A percentile compares a stretch with the other conserved stretches of the same genome.
phyloP scores from a whole-genome alignment of 495 filamentous ascomycete genomes.

The Tuber microsphaerosporum region DNA sequence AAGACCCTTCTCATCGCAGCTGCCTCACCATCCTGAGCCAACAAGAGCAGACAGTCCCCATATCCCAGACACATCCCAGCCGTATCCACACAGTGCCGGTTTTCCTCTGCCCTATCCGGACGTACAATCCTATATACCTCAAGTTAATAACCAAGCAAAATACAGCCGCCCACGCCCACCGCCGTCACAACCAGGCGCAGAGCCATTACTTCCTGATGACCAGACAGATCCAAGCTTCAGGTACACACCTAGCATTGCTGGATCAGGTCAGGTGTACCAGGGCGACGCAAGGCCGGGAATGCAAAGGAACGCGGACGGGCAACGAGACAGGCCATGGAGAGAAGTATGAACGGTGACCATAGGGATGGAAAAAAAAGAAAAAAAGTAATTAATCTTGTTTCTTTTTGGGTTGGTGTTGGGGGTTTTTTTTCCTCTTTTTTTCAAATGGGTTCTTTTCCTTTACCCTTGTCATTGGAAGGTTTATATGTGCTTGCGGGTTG shows the following conservation, averaged over 20 bases:
- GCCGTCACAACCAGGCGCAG: neutral
- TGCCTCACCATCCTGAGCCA: neutral
- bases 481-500: neutral
- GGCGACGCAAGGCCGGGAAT: neutral
- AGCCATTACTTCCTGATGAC: neutral
- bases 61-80: neutral
- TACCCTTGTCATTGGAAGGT: neutral
- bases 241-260: neutral
- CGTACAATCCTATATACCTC: neutral
- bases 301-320: neutral
- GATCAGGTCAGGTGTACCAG: neutral
- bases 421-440: neutral
- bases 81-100: neutral
- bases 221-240: neutral
- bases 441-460: neutral
- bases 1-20: neutral
- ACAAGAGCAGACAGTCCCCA: neutral
- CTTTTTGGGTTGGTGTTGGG: neutral
- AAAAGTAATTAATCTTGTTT: neutral
- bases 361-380: neutral
- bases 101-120: neutral
- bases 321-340: neutral
- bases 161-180: neutral
- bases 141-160: neutral
- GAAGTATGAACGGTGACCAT: neutral